Percentiles rank a stretch among this genome's conserved stretches.
Evolutionary conservation across 2,329 filamentous ascomycete genomes (phyloP).

Genomic region (Hypoxylon sp.): DNA sequence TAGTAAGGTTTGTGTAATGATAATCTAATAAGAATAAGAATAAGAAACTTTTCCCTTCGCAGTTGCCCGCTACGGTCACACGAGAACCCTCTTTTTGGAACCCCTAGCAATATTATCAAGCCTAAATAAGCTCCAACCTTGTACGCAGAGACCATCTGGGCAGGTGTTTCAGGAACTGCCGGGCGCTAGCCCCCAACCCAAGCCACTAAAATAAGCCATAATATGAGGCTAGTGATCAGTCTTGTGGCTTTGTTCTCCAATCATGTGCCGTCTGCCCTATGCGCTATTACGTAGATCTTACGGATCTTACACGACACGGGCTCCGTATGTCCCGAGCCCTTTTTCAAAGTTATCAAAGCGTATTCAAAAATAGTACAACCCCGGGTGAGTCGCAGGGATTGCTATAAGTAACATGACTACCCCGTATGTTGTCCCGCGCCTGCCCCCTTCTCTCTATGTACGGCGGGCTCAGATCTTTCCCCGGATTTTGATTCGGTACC

Average conservation of each 20-base stretch:
- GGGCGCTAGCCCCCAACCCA: constrained; percentile 24
- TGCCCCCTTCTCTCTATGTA: constrained; percentile 32
- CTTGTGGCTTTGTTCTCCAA: constrained; percentile 34
- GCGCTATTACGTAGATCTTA: constrained; percentile 36
- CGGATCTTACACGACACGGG: constrained; percentile 12
- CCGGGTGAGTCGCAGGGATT: not conserved
- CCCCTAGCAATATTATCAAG: constrained; percentile 13
- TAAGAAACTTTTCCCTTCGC: constrained; percentile 14
- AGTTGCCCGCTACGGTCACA: constrained; percentile 19
- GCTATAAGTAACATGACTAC: constrained; percentile 6
- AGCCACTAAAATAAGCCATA: constrained; percentile 20
- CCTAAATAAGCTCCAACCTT: constrained; percentile 31
- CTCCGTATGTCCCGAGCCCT: constrained; percentile 21
- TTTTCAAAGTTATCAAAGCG: not conserved
- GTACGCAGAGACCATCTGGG: constrained; percentile 25
- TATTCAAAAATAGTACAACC: constrained; percentile 1
- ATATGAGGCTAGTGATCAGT: constrained; percentile 21
- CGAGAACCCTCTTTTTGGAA: constrained; percentile 29
- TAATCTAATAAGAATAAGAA: not conserved
- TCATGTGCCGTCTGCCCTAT: constrained; percentile 16
- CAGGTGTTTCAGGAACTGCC: constrained; percentile 43
- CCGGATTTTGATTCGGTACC: constrained; percentile 52
- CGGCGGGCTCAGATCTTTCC: constrained; percentile 25
- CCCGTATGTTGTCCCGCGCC: constrained; percentile 7
- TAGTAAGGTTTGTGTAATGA: constrained; percentile 22